Evolutionary conservation across 2,329 filamentous ascomycete species (phyloP).

Genomic region (Allantophomopsis cytisporea): DNA sequence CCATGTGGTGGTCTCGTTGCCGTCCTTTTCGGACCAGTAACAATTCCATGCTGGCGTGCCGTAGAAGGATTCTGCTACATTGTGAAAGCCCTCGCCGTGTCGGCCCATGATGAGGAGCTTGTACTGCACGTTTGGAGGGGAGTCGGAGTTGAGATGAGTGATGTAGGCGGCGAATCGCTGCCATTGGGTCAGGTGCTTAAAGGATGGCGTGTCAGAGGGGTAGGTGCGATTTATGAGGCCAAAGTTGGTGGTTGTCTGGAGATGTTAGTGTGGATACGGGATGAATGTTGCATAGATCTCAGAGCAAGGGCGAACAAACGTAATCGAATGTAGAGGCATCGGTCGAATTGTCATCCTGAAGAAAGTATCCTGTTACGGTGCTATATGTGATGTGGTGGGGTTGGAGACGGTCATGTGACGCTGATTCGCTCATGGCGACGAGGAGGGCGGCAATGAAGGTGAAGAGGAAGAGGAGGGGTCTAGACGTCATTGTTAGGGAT

Average conservation of each 20-base stretch:
- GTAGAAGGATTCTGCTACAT: conserved; percentile 49
- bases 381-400: conserved; percentile 38
- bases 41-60: conserved; percentile 60
- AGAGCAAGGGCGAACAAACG: conserved; percentile 24
- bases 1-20: conserved; percentile 50
- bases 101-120: conserved; percentile 56
- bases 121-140: conserved; percentile 36
- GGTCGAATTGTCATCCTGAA: conserved; percentile 46
- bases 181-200: conserved; percentile 40
- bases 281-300: conserved; percentile 1
- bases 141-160: conserved; percentile 32
- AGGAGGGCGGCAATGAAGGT: not conserved
- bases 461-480: not conserved
- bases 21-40: conserved; percentile 52
- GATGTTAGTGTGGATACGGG: not conserved
- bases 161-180: conserved; percentile 48
- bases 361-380: conserved; percentile 46
- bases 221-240: conserved; percentile 52
- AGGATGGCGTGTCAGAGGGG: conserved; percentile 32
- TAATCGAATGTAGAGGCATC: conserved; percentile 47
- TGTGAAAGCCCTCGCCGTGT: conserved; percentile 56
- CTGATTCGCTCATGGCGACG: not conserved
- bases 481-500: not conserved
- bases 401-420: no score
- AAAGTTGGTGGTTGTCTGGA: conserved; percentile 44